Evolutionary conservation across 2,329 filamentous ascomycete genomes (phyloP).

Genomic region (Ascochyta viciae-villosae): DNA sequence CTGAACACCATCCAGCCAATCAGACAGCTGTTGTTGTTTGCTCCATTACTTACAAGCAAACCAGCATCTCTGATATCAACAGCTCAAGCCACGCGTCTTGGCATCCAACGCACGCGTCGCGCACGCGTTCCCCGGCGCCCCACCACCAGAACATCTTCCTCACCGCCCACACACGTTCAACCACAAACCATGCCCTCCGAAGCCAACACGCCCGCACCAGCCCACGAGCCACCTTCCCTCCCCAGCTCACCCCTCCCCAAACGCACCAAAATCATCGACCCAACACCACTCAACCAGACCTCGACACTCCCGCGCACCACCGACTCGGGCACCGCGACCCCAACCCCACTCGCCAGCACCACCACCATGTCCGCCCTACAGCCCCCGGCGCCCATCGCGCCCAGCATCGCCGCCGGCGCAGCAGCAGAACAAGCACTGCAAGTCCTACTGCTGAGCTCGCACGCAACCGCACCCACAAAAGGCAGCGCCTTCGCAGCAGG

Average conservation of each 20-base stretch:
- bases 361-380: conserved; percentile 24
- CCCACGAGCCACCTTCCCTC: conserved; percentile 60
- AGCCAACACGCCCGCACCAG: conserved; percentile 36
- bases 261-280: conserved; percentile 71
- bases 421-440: conserved; percentile 65
- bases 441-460: conserved; percentile 85
- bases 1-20: not conserved
- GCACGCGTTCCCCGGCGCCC: conserved; percentile 2
- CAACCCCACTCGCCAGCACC: conserved; percentile 39
- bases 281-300: conserved; percentile 41
- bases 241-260: conserved; percentile 80
- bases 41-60: no score
- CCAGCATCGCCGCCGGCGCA: conserved; percentile 33
- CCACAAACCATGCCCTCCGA: conserved; percentile 26
- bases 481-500: conserved; percentile 90
- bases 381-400: conserved; percentile 32
- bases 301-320: conserved; percentile 35
- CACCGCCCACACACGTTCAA: conserved; percentile 16
- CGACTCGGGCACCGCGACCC: conserved; percentile 46
- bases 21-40: not conserved
- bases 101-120: conserved; percentile 3
- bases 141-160: conserved; percentile 16
- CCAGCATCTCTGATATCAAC: no score
- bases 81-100: conserved; percentile 6
- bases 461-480: conserved; percentile 83